Conservation (phyloP, 2,329 filamentous ascomycete species). For the Aspergillus sp. region DNA sequence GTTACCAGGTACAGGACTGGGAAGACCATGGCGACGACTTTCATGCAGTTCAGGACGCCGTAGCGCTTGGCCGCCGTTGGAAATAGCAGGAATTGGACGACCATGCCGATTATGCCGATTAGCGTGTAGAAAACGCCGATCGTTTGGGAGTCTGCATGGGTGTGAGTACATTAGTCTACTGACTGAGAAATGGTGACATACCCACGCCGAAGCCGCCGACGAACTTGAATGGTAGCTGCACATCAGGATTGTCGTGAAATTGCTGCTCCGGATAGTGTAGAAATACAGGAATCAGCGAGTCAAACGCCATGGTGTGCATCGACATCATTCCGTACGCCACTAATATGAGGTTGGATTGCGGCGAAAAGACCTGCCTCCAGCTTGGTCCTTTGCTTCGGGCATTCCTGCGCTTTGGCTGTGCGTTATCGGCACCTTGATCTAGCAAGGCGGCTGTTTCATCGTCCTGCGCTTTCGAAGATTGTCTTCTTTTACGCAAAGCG, state of each 20-base stretch:
- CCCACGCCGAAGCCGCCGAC: slow-evolving; percentile 66
- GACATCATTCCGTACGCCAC: slow-evolving; percentile 71
- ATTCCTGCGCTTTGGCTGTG: slow-evolving; percentile 3
- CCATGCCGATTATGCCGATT: slow-evolving; percentile 68
- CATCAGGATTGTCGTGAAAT: slow-evolving; percentile 45
- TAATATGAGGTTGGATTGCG: slow-evolving; percentile 66
- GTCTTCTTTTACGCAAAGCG: slow-evolving; percentile 14
- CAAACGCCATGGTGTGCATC: slow-evolving; percentile 72
- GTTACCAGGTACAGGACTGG: slow-evolving; percentile 72
- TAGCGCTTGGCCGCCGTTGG: slow-evolving; percentile 62
- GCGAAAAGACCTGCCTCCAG: slow-evolving; percentile 59
- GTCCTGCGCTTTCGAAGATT: slow-evolving; percentile 7
- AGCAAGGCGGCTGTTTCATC: slow-evolving; percentile 28
- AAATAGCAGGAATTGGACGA: slow-evolving; percentile 81
- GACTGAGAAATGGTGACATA: slow-evolving; percentile 10
- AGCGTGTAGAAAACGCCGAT: slow-evolving; percentile 82
- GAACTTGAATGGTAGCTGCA: slow-evolving; percentile 69
- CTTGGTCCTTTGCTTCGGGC: slow-evolving; percentile 22
- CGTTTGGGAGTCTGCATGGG: slow-evolving; percentile 49
- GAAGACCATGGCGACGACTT: slow-evolving; percentile 55
- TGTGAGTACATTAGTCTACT: not conserved
- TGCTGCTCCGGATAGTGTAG: slow-evolving; percentile 62
- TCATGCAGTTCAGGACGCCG: slow-evolving; percentile 66
- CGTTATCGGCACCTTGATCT: slow-evolving; percentile 10
- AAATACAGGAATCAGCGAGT: slow-evolving; percentile 82